Evolutionary conservation across 192 early-diverging fungal species (phyloP), one percentile per base, ranked within the genome.

Genomic region (Backusella parvicylindrica): DNA sequence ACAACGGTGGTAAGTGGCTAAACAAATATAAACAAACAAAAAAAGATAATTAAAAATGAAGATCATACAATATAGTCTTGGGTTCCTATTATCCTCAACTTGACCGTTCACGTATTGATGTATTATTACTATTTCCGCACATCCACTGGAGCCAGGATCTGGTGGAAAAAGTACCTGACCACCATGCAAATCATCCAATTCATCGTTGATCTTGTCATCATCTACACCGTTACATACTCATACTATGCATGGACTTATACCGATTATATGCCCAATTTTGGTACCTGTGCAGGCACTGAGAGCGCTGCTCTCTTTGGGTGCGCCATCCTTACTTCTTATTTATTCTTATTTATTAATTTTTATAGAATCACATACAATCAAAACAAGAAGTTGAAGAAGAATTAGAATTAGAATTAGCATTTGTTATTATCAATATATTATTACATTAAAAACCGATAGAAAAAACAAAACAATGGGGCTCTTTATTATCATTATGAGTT

Each of bases 101-200:
- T 96, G 80, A 86, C 88, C 71, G 93, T 97, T 15, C 95, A 97
- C 75, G 93, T 96, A 69, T 78, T 95, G 50, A 97, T 97, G 95
- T 95, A 95, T 83, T 94, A 92, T 77, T 95, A 94, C 86, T 95
- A 95, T 82, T 91, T 89, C 84, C 90, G 89, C 68, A 91, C 92
- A n/a, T 90, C 92, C 41, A 84, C 88, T 65, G 86, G 91, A 41
- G 90, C 90, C 78, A 84, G 86, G 78, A 89, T 93, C 75, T 96
- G 96, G 94, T 97, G 95, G 95, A 96, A 96, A 83, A 89, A 94
- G 80, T 91, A 94, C 77, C 84, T 97, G 31, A 97, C 96, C 43
- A 93, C 93, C 12, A 78, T 94, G 74, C 96, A 97, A 84, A 97
- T 97, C 73, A 77, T 84, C 64, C 96, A 97, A 86, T 96, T 97